Base-by-base conservation (phyloP, 2,329 filamentous ascomycete species). In the Xylariales sp. region DNA sequence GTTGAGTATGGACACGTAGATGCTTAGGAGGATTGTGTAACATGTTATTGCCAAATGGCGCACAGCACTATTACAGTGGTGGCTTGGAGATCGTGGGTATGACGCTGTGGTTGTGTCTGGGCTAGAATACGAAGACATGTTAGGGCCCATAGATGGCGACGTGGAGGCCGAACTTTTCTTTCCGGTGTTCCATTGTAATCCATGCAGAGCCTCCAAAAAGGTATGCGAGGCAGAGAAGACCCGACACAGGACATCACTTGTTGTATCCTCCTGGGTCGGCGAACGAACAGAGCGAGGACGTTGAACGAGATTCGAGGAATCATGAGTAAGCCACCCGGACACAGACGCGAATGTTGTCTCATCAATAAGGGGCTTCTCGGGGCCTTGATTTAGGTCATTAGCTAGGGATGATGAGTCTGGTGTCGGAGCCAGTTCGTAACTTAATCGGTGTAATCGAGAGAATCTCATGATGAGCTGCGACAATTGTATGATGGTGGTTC, bases 191-290 rank as follows among this genome's bases (percentile, higher is more conserved):
- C 4, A 12, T 53, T 18, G 49, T 23, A 53, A 12, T 12, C 30
- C 10, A 12, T 36, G 9, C 32, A 53, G 30, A 36, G 49, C 30
- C 28, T 53, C 49, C 34, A 53, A 36, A 16, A 53, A 53, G 12
- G 28, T 36, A 36, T 53, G 49, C 1, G 49, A 53, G 30, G 49
- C 49, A 5, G 49, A 53, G 49, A 53, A 53, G 12, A 53, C 9
- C 7, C 49, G 49, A n/a, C 49, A 53, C 49, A 53, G 18, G 34
- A 53, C 10, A 18, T 53, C 34, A n/a, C 49, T 53, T 53, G 49
- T 53, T 12, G 12, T 53, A 5, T 36, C 49, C 49, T 53, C 49
- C 32, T 53, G n/a, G 28, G n/a, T 23, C 49, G 30, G 32, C 30
- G 49, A 36, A 7, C 30, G 49, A 36, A 16, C 4, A 36, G 32